A percentile compares a stretch with the other conserved stretches of the same genome.
These are phyloP conservation scores for Tylopilus vinaceipallidus DNA, from an alignment of 768 basidiomycete species.

Conservation along the genomic window DNA sequence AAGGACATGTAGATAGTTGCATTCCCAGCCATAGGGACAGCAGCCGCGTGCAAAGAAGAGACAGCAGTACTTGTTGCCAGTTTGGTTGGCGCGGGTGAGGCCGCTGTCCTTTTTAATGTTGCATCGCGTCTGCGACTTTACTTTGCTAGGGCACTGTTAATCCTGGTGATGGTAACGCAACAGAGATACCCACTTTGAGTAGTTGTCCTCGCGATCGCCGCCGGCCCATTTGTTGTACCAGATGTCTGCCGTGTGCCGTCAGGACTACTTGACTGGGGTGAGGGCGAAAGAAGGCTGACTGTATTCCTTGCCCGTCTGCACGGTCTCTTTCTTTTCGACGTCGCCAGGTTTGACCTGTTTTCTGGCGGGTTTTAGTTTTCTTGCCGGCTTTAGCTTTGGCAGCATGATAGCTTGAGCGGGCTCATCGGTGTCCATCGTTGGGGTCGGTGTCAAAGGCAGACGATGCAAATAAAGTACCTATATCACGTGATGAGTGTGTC, in stretches of 20 bases:
- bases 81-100: conserved; percentile 92
- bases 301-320: conserved; percentile 95
- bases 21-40: conserved; percentile 98
- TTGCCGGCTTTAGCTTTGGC: conserved; percentile 35
- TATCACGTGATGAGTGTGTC: conserved; percentile 27
- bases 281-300: conserved; percentile 53
- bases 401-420: conserved; percentile 14
- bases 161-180: not conserved
- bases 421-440: conserved; percentile 34
- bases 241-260: conserved; percentile 55
- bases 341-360: conserved; percentile 92
- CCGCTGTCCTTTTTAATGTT: conserved; percentile 86
- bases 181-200: conserved; percentile 72
- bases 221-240: conserved; percentile 99
- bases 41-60: conserved; percentile 95
- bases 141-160: conserved; percentile 57
- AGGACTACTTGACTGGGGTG: conserved; percentile 1
- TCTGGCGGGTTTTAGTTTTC: conserved; percentile 86
- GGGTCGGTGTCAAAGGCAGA: conserved; percentile 3
- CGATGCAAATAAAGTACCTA: not conserved
- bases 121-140: conserved; percentile 91
- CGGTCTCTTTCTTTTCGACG: conserved; percentile 83
- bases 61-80: conserved; percentile 89
- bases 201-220: conserved; percentile 94
- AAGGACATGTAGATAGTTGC: conserved; percentile 90